A percentile compares a stretch with the other conserved stretches of the same genome.
Evolutionary conservation across 2,329 filamentous ascomycete species (phyloP).

Genomic region (Hypoxylon rubiginosum): DNA sequence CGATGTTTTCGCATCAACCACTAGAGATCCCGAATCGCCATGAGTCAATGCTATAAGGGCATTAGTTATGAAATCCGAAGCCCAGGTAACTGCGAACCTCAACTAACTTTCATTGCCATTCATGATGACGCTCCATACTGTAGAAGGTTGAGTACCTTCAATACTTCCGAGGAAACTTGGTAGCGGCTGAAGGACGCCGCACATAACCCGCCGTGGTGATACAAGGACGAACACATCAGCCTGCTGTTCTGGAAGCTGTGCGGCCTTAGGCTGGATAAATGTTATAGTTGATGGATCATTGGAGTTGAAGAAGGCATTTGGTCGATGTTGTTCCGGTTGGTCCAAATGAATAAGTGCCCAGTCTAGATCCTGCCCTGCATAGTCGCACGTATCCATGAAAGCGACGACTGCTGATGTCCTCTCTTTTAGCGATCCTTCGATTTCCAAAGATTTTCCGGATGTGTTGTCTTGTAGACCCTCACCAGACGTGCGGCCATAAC

Average conservation of each 20-base stretch:
- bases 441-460: no score
- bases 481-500: no score
- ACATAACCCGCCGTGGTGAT: not conserved
- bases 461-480: no score
- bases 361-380: constrained; percentile 3
- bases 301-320: constrained; percentile 7
- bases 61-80: not conserved
- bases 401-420: not conserved
- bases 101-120: not conserved
- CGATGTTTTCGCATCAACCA: constrained; percentile 5
- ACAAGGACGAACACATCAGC: constrained; percentile 2
- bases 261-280: not conserved
- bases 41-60: not conserved
- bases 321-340: constrained; percentile 1
- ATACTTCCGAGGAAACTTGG: constrained; percentile 9
- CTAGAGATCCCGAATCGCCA: constrained; percentile 16
- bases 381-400: not conserved
- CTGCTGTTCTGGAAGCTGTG: not conserved
- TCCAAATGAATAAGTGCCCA: constrained; percentile 11
- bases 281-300: not conserved
- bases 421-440: no score
- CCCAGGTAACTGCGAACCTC: not conserved
- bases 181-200: constrained; percentile 3
- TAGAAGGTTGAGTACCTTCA: not conserved
- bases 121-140: constrained; percentile 3